Evolutionary conservation across 768 basidiomycete genomes (phyloP), one percentile per base, ranked within the genome.

Genomic region (Rhizopogon vesiculosus): DNA sequence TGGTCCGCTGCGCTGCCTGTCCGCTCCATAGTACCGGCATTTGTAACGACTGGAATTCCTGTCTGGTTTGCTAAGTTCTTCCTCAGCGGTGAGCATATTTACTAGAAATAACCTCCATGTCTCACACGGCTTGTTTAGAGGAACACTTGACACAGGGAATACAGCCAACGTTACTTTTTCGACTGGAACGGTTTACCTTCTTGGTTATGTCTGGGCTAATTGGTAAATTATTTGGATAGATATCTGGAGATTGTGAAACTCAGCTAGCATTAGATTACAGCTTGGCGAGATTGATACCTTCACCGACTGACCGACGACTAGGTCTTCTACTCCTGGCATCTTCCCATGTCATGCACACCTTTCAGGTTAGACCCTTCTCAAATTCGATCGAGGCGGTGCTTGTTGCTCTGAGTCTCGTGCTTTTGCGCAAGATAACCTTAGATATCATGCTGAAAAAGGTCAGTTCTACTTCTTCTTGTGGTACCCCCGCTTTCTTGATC

Each of bases 301-400:
- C 31, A 6, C 64, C 64, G 10, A 53, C 48, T 29, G 12, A 52
- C 51, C 62, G 64, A 19, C 64, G 57, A 16, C 40, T 67, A 39
- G 60, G 58, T 40, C 50, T 66, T 13, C 53, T 72, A 16, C 61
- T 74, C 13, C 57, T 76, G 15, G 69, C 66, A 0, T 74, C 74
- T 9, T 75, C 74, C 22, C 64, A 75, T 42, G 68, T 74, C 45
- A 63, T 66, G 33, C 63, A 65, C 41, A 73, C 73, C 3, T 73
- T 73, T 45, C 75, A 76, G 49, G 55, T 74, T 43, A 65, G 75
- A 40, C 73, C 74, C 1, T 76, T 76, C 56, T 74, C 74, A 18
- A 76, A 74, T 45, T 68, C 73, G 3, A 55, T 73, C 2, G 75
- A 76, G 57, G 63, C 71, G 2, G 51, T 69, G 2, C 43, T 71